A percentile compares a stretch with the other conserved stretches of the same genome.
phyloP scores from a whole-genome alignment of 2,329 filamentous ascomycete species.

The Capronia epimyces region DNA sequence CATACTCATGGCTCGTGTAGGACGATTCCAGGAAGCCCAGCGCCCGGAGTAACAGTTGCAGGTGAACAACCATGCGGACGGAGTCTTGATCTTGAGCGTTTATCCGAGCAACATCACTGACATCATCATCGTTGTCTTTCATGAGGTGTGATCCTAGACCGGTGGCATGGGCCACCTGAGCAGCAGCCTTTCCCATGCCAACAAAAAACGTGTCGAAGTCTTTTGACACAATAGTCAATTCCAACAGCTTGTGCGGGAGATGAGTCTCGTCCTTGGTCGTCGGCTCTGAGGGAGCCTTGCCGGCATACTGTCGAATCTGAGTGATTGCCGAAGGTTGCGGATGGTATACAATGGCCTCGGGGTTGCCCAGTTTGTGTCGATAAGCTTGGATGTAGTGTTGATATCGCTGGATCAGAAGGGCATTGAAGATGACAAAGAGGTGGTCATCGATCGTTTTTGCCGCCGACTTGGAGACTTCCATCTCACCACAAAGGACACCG shows the following conservation, averaged over 20 bases:
- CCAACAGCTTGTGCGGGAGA: conserved; percentile 43
- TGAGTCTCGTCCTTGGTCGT: conserved; percentile 37
- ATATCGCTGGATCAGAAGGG: conserved; percentile 73
- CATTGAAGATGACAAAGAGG: conserved; percentile 82
- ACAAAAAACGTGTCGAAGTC: conserved; percentile 41
- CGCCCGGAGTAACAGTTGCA: conserved; percentile 61
- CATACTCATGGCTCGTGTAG: conserved; percentile 41
- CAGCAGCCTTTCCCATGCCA: conserved; percentile 38
- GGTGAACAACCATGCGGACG: conserved; percentile 63
- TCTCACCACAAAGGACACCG: conserved; percentile 80
- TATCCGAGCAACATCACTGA: conserved; percentile 35
- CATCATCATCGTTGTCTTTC: conserved; percentile 31
- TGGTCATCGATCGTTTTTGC: conserved; percentile 80
- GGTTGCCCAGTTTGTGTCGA: conserved; percentile 44
- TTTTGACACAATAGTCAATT: conserved; percentile 41
- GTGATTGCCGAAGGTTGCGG: conserved; percentile 12
- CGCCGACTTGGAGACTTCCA: conserved; percentile 68
- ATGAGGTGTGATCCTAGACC: conserved; percentile 33
- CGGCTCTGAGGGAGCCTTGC: conserved; percentile 15
- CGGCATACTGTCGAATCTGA: conserved; percentile 16
- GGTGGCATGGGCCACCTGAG: conserved; percentile 32
- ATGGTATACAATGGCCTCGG: conserved; percentile 26
- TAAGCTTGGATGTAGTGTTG: conserved; percentile 57
- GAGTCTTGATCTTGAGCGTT: conserved; percentile 52
- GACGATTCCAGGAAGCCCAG: conserved; percentile 49